Base-by-base conservation (phyloP, 1,284 basidiomycete genomes). In the Pascua guehoae region DNA sequence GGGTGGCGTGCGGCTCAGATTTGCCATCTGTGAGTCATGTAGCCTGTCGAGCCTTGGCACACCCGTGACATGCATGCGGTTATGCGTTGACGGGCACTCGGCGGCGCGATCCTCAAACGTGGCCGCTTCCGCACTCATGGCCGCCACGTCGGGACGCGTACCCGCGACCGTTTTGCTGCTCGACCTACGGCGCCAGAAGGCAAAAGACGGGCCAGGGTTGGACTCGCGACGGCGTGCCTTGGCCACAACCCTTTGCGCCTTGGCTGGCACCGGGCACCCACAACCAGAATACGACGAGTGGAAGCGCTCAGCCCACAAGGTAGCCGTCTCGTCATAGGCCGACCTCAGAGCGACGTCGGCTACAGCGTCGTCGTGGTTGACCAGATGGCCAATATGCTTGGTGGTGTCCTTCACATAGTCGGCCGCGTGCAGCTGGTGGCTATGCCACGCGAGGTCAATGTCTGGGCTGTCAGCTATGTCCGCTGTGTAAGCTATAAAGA, bases 371-470 rank as follows among this genome's bases (percentile, higher is more conserved):
- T 74, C 65, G 53, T 74, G 72, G 53, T 70, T 61, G 24, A 73
- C 54, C 8, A 66, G 50, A 2, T 53, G 41, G 18, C 62, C 64
- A 5, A 72, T 40, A 5, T 62, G 47, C 24, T 10, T 11, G 9
- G 12, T 15, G 5, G 66, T 72, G 41, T 69, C 67, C 1, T 4
- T 0, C 1, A 11, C 54, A 52, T 76, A 77, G 5, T 54, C 37
- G 1, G 18, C 37, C 4, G 57, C 63, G 17, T 58, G 51, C 12
- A 77, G 68, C 54, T 77, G 75, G 53, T 77, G 75, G 8, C 74
- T 73, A 53, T 76, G 74, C 75, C 75, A 76, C 3, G 69, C 66
- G 14, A 76, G 63, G 53, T 77, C 75, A 49, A 77, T 75, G 57
- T 76, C 74, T 53, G 68, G 46, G 24, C 3, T 8, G 64, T 61